These are phyloP conservation scores for Trichoderma sp. DNA, from an alignment of 2,329 filamentous ascomycete species.

Conservation along the genomic window DNA sequence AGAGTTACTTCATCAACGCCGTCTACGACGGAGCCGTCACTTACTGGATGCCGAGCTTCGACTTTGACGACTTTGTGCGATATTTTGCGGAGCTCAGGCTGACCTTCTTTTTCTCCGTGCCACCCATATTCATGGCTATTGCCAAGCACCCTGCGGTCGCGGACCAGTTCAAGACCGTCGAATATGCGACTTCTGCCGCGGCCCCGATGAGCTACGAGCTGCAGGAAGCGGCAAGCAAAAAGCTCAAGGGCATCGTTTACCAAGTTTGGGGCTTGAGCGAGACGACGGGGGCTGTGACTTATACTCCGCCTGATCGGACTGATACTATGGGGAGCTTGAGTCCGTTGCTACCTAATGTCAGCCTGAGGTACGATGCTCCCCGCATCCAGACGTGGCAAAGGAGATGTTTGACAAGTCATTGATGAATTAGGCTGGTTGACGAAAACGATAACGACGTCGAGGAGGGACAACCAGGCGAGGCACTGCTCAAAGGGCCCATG, in stretches of 20 bases:
- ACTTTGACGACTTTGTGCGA: constrained; percentile 57
- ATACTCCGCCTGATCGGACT: constrained; percentile 44
- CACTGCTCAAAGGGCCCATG: constrained; percentile 71
- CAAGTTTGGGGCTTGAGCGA: constrained; percentile 64
- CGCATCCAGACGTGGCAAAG: not conserved
- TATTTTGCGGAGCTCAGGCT: constrained; percentile 54
- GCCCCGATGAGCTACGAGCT: constrained; percentile 59
- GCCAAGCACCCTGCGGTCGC: constrained; percentile 58
- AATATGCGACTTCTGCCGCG: constrained; percentile 54
- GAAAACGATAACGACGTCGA: constrained; percentile 46
- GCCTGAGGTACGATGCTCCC: constrained; percentile 34
- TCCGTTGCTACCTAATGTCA: constrained; percentile 36
- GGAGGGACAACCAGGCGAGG: constrained; percentile 55
- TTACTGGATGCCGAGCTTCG: constrained; percentile 66
- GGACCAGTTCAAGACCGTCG: constrained; percentile 56
- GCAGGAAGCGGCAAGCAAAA: constrained; percentile 53
- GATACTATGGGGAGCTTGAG: constrained; percentile 53
- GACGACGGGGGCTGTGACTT: constrained; percentile 53
- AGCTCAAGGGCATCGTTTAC: constrained; percentile 50
- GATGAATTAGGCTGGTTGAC: constrained; percentile 41
- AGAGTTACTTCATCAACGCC: constrained; percentile 47
- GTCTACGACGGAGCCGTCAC: constrained; percentile 50
- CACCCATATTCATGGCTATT: constrained; percentile 62
- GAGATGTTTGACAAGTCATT: not conserved
- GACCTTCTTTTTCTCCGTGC: constrained; percentile 61